Evolutionary conservation across 495 filamentous ascomycete species (phyloP), one percentile per base, ranked within the genome.

Genomic region (Pyrenula massariospora): DNA sequence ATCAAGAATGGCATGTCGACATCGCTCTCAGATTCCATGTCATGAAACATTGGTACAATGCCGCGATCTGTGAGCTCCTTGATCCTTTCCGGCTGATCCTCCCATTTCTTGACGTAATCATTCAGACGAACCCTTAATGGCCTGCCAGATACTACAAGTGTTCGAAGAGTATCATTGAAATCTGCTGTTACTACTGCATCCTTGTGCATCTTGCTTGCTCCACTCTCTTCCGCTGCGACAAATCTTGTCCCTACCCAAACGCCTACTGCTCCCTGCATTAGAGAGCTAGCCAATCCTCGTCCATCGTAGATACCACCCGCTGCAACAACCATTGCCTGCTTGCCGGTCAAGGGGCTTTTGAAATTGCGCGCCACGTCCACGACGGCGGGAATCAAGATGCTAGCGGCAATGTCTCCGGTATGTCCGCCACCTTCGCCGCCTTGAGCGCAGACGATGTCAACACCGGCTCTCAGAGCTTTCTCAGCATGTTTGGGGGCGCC

Each of bases 231-330:
- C 24, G 78, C 79, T 11, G 90, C 89, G 12, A 95, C 87, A 69
- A 94, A 93, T 52, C 89, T 71, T 61, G 90, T 95, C 1, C 89
- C 89, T 2, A 92, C 86, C 88, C 87, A 92, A 1, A 89, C 88
- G 22, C 84, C 87, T 8, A 72, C 70, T 5, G 86, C 87, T 3
- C 88, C 88, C 56, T 86, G 77, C 82, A 86, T 85, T 71, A 92
- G 65, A 55, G 79, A 77, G 36, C 80, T 77, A 8, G 87, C 88
- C 64, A 92, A 65, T 59, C 81, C 81, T 12, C 86, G 72, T 8
- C 88, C 88, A 66, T 88, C 83, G 57, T 77, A 79, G 8, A 92
- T 75, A 1, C 88, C 88, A 1, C 88, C 88, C 2, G 88, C 88
- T 1, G 87, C 87, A 22, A 91, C 84, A 15, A 91, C 85, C 48